Evolutionary conservation across 108 stramenopile species (phyloP).

Genomic region (Fragilariopsis cylindrus): DNA sequence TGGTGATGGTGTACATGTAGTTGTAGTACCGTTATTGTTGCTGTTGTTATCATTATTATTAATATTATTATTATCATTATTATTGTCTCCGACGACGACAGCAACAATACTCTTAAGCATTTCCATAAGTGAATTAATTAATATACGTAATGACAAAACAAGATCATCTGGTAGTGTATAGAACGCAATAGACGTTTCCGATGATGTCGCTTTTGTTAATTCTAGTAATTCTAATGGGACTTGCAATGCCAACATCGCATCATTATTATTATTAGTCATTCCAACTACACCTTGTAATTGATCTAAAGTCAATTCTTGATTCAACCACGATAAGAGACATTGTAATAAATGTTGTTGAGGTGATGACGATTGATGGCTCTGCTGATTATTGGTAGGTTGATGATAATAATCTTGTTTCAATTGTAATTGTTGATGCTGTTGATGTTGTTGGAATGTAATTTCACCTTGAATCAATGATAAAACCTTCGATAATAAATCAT

Average conservation of each 20-base stretch:
- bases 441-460: neutral
- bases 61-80: neutral
- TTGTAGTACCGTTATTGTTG: neutral
- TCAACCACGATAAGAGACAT: constrained; percentile 3
- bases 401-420: neutral
- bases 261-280: neutral
- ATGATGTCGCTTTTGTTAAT: neutral
- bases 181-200: neutral
- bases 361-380: neutral
- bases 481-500: neutral
- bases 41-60: neutral
- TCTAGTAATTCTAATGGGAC: neutral
- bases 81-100: neutral
- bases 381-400: neutral
- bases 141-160: constrained; percentile 1
- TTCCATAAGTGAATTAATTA: constrained; percentile 7
- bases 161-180: neutral
- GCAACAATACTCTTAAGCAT: neutral
- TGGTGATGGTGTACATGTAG: neutral
- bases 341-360: neutral
- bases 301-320: neutral
- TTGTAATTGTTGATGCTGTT: neutral
- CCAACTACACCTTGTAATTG: neutral
- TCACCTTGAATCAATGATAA: neutral
- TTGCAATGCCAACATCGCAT: neutral